phyloP scores from a whole-genome alignment of 176 grass and related monocot genomes.

The Musa itinerans region DNA sequence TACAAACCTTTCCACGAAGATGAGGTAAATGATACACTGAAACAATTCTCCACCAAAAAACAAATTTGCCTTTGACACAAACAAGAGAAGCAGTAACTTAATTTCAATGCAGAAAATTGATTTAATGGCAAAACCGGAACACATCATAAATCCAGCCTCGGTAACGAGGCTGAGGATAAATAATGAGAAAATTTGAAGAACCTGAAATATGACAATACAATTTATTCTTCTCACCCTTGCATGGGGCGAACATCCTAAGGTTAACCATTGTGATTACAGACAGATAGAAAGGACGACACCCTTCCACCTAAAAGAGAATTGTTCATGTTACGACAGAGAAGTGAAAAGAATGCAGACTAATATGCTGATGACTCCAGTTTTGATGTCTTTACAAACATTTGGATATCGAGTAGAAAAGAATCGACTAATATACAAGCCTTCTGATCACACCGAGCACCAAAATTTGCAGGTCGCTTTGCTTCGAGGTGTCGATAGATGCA shows the following conservation, averaged over 20 bases:
- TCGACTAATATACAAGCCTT: conserved; percentile 3
- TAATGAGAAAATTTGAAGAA: not conserved
- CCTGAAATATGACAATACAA: not conserved
- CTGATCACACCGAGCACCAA: not conserved
- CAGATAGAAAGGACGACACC: not conserved
- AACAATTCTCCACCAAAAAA: no score
- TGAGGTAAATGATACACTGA: no score
- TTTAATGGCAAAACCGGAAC: not conserved
- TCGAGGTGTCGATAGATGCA: not conserved
- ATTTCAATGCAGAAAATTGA: no score
- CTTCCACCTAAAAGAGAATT: no score
- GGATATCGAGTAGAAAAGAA: not conserved
- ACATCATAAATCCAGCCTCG: not conserved
- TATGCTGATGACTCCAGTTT: not conserved
- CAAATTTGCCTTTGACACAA: no score
- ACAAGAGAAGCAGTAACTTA: no score
- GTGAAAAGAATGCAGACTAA: not conserved
- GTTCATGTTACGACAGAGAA: not conserved
- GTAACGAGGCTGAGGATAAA: not conserved
- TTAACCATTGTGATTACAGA: not conserved
- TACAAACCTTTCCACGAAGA: no score
- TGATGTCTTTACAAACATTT: not conserved
- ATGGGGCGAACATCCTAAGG: not conserved
- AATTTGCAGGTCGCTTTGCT: not conserved
- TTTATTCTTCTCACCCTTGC: not conserved